Evolutionary conservation across 1,284 basidiomycete species (phyloP).

Genomic region (Ceratobasidium theobromae): DNA sequence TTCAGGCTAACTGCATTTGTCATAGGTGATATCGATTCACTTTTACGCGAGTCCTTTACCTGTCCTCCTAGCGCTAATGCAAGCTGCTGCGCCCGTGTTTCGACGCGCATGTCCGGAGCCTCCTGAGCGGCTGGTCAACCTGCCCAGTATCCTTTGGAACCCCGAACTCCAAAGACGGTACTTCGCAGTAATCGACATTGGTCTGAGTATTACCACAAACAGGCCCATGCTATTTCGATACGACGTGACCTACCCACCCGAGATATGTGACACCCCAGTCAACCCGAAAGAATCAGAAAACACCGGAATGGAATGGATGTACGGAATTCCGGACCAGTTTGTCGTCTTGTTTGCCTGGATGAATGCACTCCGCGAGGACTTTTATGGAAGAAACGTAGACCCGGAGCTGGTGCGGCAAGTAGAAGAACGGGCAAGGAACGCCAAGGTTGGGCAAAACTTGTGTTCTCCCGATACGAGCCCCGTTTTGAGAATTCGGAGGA

Average conservation of each 20-base stretch:
- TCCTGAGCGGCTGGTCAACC: not conserved
- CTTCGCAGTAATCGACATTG: not conserved
- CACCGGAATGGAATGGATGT: not conserved
- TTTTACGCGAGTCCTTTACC: not conserved
- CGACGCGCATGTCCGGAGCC: slow-evolving; percentile 13
- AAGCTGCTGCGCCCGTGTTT: not conserved
- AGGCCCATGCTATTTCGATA: slow-evolving; percentile 6
- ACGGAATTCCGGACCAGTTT: slow-evolving; percentile 17
- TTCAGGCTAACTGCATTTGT: not conserved
- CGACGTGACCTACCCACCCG: not conserved
- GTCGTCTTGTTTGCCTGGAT: slow-evolving; percentile 7
- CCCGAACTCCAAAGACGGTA: not conserved
- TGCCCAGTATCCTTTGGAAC: not conserved
- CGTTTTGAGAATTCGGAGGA: not conserved
- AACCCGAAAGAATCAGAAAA: not conserved
- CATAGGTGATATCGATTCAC: not conserved
- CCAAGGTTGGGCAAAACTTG: not conserved
- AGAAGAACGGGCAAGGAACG: not conserved
- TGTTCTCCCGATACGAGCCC: not conserved
- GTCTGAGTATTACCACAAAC: not conserved
- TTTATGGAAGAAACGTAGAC: not conserved
- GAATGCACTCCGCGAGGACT: not conserved
- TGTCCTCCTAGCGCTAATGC: not conserved
- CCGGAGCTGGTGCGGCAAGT: not conserved
- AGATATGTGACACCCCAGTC: not conserved